Base-by-base conservation (phyloP, 345 rosid genomes). In the Zanthoxylum bungeanum region DNA sequence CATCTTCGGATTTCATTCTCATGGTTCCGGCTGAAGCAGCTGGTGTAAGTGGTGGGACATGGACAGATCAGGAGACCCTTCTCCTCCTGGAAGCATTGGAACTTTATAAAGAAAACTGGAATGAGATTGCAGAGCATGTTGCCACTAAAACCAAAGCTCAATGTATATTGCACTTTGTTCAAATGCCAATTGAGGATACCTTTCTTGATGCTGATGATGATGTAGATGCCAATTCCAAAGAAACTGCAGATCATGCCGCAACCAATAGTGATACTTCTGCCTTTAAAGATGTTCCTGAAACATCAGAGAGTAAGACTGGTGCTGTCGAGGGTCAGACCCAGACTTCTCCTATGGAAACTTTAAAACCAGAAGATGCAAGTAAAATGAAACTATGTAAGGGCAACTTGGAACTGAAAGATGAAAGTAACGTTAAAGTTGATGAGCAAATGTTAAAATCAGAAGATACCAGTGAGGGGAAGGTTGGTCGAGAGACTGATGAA, bases 31-130 rank as follows among this genome's bases (percentile, higher is more conserved):
- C 89, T 73, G 98, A 96, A 79, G 82, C 82, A 63, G 83, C 84
- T 85, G 97, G 97, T 71, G 77, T 67, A 70, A 88, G 81, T 76
- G 88, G 97, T 64, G 99, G 96, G 75, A 93, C 85, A 71, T 96
- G 99, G 99, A 93, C 98, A 55, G 99, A 96, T 87, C 98, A 96
- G 83, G 98, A 96, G 86, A 96, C 96, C 72, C 93, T 96, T 64
- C 97, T 96, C 64, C 97, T 96, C 42, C 98, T 96, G 59, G 99
- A 96, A 83, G 99, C 97, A 64, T 64, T 96, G 68, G 99, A 96
- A 78, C 90, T 96, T 69, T 96, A 81, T 87, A 90, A 86, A 83
- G 98, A 96, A 75, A 93, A 93, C 78, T 96, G 97, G 97, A 91
- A 79, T 76, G 98, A 93, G 86, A 96, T 96, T 80, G 99, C 98